These are phyloP conservation scores for Punica granatum DNA, from an alignment of 345 rosid genomes.

Conservation along the genomic window DNA sequence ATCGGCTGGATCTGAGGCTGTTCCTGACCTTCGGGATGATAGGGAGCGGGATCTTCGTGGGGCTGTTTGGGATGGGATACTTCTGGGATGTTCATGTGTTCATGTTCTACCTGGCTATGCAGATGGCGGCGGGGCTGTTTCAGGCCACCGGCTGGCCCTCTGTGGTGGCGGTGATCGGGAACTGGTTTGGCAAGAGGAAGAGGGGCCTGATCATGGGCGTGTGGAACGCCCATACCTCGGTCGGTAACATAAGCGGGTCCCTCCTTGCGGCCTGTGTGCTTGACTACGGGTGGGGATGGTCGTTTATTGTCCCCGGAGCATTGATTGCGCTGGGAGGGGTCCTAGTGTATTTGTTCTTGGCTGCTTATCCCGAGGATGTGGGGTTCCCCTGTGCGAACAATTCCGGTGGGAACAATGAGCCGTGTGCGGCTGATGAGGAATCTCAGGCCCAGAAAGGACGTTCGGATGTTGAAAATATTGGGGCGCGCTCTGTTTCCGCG, in stretches of 20 bases:
- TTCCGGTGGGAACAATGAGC: slow-evolving; percentile 5
- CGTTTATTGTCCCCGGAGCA: slow-evolving; percentile 71
- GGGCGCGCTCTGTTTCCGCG: not conserved
- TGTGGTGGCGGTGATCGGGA: slow-evolving; percentile 93
- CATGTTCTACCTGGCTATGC: slow-evolving; percentile 59
- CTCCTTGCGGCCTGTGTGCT: slow-evolving; percentile 87
- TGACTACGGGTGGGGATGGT: slow-evolving; percentile 96
- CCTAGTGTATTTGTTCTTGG: slow-evolving; percentile 65
- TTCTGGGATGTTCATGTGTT: slow-evolving; percentile 71
- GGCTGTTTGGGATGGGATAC: slow-evolving; percentile 85
- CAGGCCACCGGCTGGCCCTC: slow-evolving; percentile 98
- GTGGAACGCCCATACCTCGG: slow-evolving; percentile 96
- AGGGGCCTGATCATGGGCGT: slow-evolving; percentile 96
- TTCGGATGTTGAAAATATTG: slow-evolving; percentile 5
- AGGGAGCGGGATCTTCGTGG: slow-evolving; percentile 86
- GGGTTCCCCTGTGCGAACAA: slow-evolving; percentile 48
- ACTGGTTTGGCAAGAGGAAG: slow-evolving; percentile 88
- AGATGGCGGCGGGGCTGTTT: slow-evolving; percentile 87
- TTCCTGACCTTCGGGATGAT: slow-evolving; percentile 82
- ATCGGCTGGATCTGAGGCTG: slow-evolving; percentile 72
- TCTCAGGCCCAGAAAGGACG: slow-evolving; percentile 19
- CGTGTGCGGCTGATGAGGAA: slow-evolving; percentile 26
- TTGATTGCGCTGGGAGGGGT: slow-evolving; percentile 63
- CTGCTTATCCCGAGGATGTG: slow-evolving; percentile 92
- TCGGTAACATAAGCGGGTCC: slow-evolving; percentile 85